Evolutionary conservation across 2,329 filamentous ascomycete genomes (phyloP).

Genomic region (Clarireedia homoeocarpa): DNA sequence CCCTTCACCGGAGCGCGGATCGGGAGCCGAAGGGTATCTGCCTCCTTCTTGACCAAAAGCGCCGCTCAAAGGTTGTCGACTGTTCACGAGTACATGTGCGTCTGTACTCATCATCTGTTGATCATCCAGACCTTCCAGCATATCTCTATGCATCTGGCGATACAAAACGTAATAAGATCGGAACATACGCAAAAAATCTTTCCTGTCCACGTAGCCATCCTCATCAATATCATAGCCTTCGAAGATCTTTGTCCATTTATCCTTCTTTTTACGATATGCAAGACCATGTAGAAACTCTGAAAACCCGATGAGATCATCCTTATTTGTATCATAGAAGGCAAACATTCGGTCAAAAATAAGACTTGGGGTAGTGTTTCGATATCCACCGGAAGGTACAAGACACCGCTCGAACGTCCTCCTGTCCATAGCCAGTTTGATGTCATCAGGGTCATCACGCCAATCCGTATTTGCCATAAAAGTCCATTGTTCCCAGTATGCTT

Average conservation of each 20-base stretch:
- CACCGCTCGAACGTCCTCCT: conserved; percentile 88
- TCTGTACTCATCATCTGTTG: conserved; percentile 69
- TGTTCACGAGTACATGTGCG: conserved; percentile 66
- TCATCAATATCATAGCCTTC: conserved; percentile 85
- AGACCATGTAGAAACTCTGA: conserved; percentile 83
- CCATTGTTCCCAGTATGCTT: conserved; percentile 95
- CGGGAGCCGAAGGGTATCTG: conserved; percentile 55
- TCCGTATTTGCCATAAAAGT: conserved; percentile 84
- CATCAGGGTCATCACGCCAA: conserved; percentile 73
- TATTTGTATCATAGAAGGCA: conserved; percentile 88
- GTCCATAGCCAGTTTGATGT: conserved; percentile 77
- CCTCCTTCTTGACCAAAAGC: conserved; percentile 63
- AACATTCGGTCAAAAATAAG: conserved; percentile 96
- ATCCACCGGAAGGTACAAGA: conserved; percentile 77
- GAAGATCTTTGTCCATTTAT: conserved; percentile 68
- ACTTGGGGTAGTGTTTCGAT: conserved; percentile 70
- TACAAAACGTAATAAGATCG: conserved; percentile 86
- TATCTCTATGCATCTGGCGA: conserved; percentile 81
- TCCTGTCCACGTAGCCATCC: conserved; percentile 77
- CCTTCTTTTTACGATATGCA: conserved; percentile 59
- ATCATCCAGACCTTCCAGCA: conserved; percentile 69
- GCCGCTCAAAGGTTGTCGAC: conserved; percentile 67
- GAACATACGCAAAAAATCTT: conserved; percentile 87
- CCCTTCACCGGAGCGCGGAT: conserved; percentile 51
- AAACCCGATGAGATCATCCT: conserved; percentile 84